phyloP scores from a whole-genome alignment of 2,329 filamentous ascomycete species.

The Pestalotiopsis sp. region DNA sequence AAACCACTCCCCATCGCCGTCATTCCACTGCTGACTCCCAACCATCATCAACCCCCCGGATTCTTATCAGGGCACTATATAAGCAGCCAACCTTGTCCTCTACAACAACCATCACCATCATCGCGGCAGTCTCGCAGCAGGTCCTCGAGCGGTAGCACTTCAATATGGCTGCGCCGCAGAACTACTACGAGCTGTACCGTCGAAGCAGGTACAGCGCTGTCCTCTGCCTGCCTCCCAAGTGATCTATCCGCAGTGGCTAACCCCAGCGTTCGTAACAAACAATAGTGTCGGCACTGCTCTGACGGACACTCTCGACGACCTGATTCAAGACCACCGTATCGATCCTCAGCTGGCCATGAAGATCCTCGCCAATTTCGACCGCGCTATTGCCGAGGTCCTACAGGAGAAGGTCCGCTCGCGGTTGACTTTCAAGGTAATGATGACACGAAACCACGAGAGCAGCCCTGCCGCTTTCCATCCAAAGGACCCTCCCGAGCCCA shows the following conservation, averaged over 20 bases:
- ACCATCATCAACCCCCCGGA: neutral
- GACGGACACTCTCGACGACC: slow-evolving; percentile 94
- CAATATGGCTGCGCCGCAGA: slow-evolving; percentile 49
- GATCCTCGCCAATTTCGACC: slow-evolving; percentile 94
- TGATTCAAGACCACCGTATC: slow-evolving; percentile 93
- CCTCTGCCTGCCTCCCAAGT: slow-evolving; percentile 16
- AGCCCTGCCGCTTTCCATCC: too few species aligned
- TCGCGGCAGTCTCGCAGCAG: slow-evolving; percentile 7
- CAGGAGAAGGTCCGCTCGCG: slow-evolving; percentile 91
- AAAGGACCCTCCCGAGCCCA: neutral
- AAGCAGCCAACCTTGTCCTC: slow-evolving; percentile 15
- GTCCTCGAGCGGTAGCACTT: slow-evolving; percentile 1
- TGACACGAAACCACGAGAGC: too few species aligned
- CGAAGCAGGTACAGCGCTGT: slow-evolving; percentile 79
- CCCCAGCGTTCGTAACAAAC: slow-evolving; percentile 20
- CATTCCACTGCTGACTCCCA: slow-evolving; percentile 11
- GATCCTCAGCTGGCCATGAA: slow-evolving; percentile 99
- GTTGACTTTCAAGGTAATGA: slow-evolving; percentile 88
- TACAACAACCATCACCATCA: slow-evolving; percentile 12
- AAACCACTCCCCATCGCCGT: neutral
- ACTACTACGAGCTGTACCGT: slow-evolving; percentile 94
- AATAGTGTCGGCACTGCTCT: slow-evolving; percentile 87
- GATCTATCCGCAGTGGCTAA: slow-evolving; percentile 22
- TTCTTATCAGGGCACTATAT: slow-evolving; percentile 11
- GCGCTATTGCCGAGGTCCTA: slow-evolving; percentile 86